Evolutionary conservation across 1,284 basidiomycete species (phyloP).

Genomic region (Naganishia sp.): DNA sequence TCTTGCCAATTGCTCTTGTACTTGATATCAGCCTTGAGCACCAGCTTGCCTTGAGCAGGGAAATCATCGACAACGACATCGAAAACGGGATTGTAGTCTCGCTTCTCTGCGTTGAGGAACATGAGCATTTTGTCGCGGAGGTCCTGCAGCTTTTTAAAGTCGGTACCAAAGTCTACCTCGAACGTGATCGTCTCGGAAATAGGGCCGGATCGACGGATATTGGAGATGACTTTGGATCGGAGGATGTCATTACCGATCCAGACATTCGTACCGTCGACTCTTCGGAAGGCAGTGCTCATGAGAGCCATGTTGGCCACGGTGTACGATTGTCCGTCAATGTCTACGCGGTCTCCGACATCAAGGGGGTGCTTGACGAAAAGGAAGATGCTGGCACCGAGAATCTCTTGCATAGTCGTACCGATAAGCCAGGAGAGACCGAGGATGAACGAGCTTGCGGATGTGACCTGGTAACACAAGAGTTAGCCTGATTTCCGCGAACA

Average conservation of each 20-base stretch:
- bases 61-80: conserved; percentile 69
- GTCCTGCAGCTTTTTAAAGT: conserved; percentile 78
- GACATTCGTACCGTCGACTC: conserved; percentile 57
- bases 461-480: conserved; percentile 61
- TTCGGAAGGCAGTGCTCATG: conserved; percentile 65
- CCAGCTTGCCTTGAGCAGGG: conserved; percentile 76
- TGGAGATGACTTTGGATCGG: conserved; percentile 63
- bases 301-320: conserved; percentile 85
- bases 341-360: conserved; percentile 82
- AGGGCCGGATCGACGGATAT: conserved; percentile 56
- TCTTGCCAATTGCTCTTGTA: conserved; percentile 91
- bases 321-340: conserved; percentile 59
- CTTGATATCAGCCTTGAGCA: conserved; percentile 77
- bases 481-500: conserved; percentile 46
- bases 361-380: conserved; percentile 82
- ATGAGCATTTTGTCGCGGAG: conserved; percentile 77
- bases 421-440: conserved; percentile 90
- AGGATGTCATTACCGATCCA: conserved; percentile 67
- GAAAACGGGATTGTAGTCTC: conserved; percentile 73
- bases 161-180: conserved; percentile 75
- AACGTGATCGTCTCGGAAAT: conserved; percentile 59
- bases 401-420: conserved; percentile 62
- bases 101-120: conserved; percentile 69
- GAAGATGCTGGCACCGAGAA: conserved; percentile 69
- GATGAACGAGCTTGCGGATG: conserved; percentile 76